A percentile compares a stretch with the other conserved stretches of the same genome.
Evolutionary conservation across 2,329 filamentous ascomycete genomes (phyloP).

Genomic region (Colletotrichum cordylinicola): DNA sequence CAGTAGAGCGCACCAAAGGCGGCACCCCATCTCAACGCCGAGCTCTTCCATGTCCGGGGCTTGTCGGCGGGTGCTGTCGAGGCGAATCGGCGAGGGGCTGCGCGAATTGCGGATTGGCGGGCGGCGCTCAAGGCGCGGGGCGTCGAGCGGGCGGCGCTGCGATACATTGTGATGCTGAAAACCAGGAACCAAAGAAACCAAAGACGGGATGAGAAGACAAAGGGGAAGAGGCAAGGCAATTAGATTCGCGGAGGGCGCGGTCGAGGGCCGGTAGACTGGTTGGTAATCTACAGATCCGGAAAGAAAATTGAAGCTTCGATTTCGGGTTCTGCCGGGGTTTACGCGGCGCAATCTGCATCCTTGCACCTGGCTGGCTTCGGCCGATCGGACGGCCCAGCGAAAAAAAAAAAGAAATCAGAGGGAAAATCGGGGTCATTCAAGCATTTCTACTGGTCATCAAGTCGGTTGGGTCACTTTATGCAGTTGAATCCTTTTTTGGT

Average conservation of each 20-base stretch:
- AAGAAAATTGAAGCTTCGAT: slow-evolving; percentile 25
- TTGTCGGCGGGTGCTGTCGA: slow-evolving; percentile 66
- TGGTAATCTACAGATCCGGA: slow-evolving; percentile 21
- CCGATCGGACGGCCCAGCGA: slow-evolving; percentile 6
- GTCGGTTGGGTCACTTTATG: not conserved
- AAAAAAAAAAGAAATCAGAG: not conserved
- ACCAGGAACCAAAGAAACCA: not conserved
- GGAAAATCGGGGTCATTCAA: not conserved
- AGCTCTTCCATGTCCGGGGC: slow-evolving; percentile 83
- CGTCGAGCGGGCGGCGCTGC: slow-evolving; percentile 54
- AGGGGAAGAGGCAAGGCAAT: slow-evolving; percentile 17
- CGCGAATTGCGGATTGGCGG: slow-evolving; percentile 43
- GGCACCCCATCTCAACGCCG: slow-evolving; percentile 74
- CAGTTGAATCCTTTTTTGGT: not conserved
- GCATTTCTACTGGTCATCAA: not conserved
- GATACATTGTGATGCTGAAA: slow-evolving; percentile 46
- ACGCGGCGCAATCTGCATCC: slow-evolving; percentile 14
- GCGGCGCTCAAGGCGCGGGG: slow-evolving; percentile 49
- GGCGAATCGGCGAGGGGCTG: slow-evolving; percentile 54
- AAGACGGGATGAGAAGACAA: not conserved
- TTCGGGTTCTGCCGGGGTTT: slow-evolving; percentile 18
- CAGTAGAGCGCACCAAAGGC: slow-evolving; percentile 84
- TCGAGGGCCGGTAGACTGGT: not conserved
- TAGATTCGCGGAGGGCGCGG: not conserved
- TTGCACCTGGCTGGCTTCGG: not conserved